Base-by-base conservation (phyloP, 371 early-diverging fungal species). In the Syncephalis plumigaleata region DNA sequence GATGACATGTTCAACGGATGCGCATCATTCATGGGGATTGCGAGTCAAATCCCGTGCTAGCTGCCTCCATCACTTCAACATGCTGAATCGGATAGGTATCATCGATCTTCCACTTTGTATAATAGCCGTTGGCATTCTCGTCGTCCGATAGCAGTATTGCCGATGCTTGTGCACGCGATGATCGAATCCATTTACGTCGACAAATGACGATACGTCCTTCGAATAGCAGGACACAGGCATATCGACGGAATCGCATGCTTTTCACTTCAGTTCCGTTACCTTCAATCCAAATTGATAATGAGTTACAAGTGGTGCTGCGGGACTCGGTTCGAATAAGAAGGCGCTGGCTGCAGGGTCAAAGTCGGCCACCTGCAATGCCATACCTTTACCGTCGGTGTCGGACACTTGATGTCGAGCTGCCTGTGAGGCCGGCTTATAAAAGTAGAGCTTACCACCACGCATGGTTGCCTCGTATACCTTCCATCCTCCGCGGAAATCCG, bases 401-500 rank as follows among this genome's bases (percentile, higher is more conserved):
- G 18, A 42, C 38, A n/a, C 48, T 44, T 23, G 53, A 45, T 51
- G 52, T 42, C 47, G 44, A 42, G 49, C 45, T 49, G 57, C 48
- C 21, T 46, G 22, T 39, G 53, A 27, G 25, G 73, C 68, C n/a
- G 79, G 67, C 53, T 81, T 81, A 58, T 81, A 86, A 44, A 84
- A 75, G 50, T 79, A 83, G 2, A 86, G 57, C 54, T 86, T 86
- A 47, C 82, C 80, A n/a, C 84, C 85, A 58, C 76, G 71, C 16
- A 86, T 55, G 7, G 73, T 65, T 2, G 83, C 83, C 17, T 69
- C 70, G 55, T 86, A 86, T 3, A 80, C 68, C 59, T 79, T 82
- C 86, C 86, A 86, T 21, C 83, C 75, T 38, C 71, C 71, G 11
- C 70, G 61, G 39, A 66, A 62, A 51, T 79, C 77, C 20, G 71